A percentile compares a stretch with the other conserved stretches of the same genome.
phyloP scores from a whole-genome alignment of 139 green algal genomes.

The Ettlia oleoabundans region DNA sequence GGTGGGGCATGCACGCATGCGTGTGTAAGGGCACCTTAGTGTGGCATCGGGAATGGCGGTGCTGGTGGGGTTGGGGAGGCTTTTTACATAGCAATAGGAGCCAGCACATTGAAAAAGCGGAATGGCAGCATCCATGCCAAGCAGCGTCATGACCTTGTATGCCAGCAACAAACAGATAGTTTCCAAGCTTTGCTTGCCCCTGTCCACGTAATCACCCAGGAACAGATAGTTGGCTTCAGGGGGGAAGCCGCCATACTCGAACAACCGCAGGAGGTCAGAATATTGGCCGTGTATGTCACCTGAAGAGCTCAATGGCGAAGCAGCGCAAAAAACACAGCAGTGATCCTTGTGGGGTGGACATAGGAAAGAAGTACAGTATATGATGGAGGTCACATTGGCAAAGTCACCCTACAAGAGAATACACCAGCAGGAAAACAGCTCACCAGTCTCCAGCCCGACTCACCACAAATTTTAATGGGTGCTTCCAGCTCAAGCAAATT shows the following conservation, averaged over 20 bases:
- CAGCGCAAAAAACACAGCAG: neutral
- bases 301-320: conserved; percentile 33
- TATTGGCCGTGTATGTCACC: conserved; percentile 99
- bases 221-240: conserved; percentile 99
- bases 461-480: conserved; percentile 99
- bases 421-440: no score
- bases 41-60: no score
- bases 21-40: no score
- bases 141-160: conserved; percentile 86
- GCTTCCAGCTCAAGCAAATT: conserved; percentile 98
- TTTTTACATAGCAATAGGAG: no score
- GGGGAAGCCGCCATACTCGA: conserved; percentile 99
- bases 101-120: neutral
- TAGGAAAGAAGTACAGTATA: no score
- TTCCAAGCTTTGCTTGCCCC: conserved; percentile 98
- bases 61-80: no score
- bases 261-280: conserved; percentile 95
- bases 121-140: neutral
- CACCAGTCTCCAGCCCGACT: no score
- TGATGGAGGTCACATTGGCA: no score
- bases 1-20: no score
- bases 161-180: conserved; percentile 98
- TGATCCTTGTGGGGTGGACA: no score
- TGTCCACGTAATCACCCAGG: conserved; percentile 98
- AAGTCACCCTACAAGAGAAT: no score